Conservation (phyloP, 2,329 filamentous ascomycete genomes). For the Chaetoscypha palmicola region DNA sequence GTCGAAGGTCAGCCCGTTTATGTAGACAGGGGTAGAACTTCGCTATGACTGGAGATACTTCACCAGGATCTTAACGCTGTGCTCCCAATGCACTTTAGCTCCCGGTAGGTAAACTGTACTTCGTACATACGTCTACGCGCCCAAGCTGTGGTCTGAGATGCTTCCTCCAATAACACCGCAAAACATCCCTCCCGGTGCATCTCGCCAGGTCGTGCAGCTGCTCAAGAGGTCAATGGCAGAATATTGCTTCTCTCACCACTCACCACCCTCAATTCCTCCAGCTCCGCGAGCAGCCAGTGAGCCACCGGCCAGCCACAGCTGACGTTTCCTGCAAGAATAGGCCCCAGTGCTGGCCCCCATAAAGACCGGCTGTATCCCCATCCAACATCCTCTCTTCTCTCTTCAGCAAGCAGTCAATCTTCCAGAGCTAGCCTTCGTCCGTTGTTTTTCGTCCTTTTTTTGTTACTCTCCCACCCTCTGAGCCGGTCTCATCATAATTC, state of each 20-base stretch:
- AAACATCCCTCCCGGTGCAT: conserved; percentile 4
- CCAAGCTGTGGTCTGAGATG: neutral
- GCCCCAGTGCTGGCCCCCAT: conserved; percentile 19
- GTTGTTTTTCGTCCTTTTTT: conserved; percentile 43
- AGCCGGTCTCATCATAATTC: conserved; percentile 50
- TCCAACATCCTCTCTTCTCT: conserved; percentile 29
- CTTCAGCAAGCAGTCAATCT: conserved; percentile 60
- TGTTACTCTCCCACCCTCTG: conserved; percentile 36
- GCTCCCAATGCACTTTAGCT: neutral
- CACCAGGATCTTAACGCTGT: neutral
- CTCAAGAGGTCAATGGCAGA: conserved; percentile 4
- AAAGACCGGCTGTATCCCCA: conserved; percentile 21
- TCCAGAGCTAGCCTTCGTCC: conserved; percentile 41
- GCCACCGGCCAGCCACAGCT: conserved; percentile 4
- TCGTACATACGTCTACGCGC: neutral
- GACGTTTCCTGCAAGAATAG: neutral
- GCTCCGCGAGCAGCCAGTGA: neutral
- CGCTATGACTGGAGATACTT: neutral
- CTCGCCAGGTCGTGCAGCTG: conserved; percentile 1
- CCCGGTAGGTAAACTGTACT: neutral
- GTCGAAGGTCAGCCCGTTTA: neutral
- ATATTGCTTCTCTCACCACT: conserved; percentile 8
- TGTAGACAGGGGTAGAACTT: neutral
- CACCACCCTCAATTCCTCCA: conserved; percentile 1
- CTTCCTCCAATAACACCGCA: conserved; percentile 24